Conservation (phyloP, 2,329 filamentous ascomycete species). For the Cercospora sp. region DNA sequence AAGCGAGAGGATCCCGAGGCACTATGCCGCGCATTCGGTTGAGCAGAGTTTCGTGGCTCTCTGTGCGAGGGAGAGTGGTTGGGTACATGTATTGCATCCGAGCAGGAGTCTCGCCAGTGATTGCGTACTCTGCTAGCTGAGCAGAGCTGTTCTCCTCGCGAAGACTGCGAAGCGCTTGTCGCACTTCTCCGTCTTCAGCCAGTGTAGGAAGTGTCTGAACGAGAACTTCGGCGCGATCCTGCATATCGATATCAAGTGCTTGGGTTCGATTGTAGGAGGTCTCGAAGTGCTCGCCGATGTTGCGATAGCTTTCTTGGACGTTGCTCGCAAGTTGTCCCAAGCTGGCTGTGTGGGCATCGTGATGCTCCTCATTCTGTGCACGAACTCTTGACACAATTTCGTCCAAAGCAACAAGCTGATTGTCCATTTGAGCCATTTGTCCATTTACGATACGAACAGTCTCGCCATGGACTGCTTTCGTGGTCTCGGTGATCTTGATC, state of each 20-base stretch:
- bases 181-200: constrained; percentile 55
- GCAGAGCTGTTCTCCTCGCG: constrained; percentile 66
- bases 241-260: constrained; percentile 67
- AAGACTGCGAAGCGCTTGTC: constrained; percentile 69
- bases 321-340: constrained; percentile 65
- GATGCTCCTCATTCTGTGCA: constrained; percentile 75
- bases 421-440: constrained; percentile 81
- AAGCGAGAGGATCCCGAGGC: constrained; percentile 30
- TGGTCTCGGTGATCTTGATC: constrained; percentile 77
- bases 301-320: constrained; percentile 71
- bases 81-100: constrained; percentile 81
- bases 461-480: constrained; percentile 84
- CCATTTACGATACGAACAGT: constrained; percentile 86
- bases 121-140: constrained; percentile 73
- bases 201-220: constrained; percentile 64
- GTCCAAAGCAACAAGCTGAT: constrained; percentile 87
- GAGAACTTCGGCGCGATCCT: constrained; percentile 59
- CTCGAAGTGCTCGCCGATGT: constrained; percentile 69
- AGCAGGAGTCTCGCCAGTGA: constrained; percentile 83
- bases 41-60: constrained; percentile 59
- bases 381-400: constrained; percentile 84
- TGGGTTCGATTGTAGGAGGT: constrained; percentile 68
- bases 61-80: constrained; percentile 73
- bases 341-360: constrained; percentile 66
- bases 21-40: constrained; percentile 51